Percentiles rank a stretch among this genome's conserved stretches.
phyloP scores from a whole-genome alignment of 106 monocot species.

The Gastrodia elata region DNA sequence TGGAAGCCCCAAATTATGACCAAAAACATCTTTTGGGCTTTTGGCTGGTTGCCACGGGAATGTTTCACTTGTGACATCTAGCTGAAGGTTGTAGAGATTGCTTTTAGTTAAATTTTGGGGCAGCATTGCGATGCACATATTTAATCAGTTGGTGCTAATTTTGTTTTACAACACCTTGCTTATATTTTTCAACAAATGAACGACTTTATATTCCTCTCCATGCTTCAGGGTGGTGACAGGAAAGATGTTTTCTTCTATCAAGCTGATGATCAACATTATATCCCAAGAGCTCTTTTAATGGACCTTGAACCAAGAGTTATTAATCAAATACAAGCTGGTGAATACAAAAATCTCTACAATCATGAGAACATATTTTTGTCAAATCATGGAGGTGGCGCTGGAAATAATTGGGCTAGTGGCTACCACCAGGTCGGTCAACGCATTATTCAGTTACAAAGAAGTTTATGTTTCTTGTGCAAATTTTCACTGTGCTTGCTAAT shows the following conservation, averaged over 20 bases:
- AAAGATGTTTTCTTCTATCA: constrained; percentile 99
- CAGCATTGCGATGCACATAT: no score
- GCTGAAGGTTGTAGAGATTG: no score
- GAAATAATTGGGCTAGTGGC: constrained; percentile 98
- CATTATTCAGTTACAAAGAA: not conserved
- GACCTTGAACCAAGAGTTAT: constrained; percentile 97
- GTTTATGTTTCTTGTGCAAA: not conserved
- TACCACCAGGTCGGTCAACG: constrained; percentile 76
- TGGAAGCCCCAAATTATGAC: no score
- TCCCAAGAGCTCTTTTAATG: constrained; percentile 90
- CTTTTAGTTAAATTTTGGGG: no score
- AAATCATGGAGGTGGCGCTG: constrained; percentile 96
- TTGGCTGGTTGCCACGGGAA: no score
- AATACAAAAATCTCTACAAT: constrained; percentile 96
- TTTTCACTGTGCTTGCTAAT: not conserved
- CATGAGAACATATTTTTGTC: constrained; percentile 93
- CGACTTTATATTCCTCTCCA: not conserved
- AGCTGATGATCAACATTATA: constrained; percentile 99
- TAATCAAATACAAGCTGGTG: constrained; percentile 91
- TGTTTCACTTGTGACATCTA: no score
- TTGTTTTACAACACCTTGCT: not conserved
- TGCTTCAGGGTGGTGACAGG: constrained; percentile 84
- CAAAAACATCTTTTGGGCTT: no score
- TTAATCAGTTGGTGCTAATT: not conserved
- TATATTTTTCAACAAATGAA: not conserved